A percentile compares a stretch with the other conserved stretches of the same genome.
Conservation (phyloP, 169 alveolate species). For the Plasmodium cynomolgi region DNA sequence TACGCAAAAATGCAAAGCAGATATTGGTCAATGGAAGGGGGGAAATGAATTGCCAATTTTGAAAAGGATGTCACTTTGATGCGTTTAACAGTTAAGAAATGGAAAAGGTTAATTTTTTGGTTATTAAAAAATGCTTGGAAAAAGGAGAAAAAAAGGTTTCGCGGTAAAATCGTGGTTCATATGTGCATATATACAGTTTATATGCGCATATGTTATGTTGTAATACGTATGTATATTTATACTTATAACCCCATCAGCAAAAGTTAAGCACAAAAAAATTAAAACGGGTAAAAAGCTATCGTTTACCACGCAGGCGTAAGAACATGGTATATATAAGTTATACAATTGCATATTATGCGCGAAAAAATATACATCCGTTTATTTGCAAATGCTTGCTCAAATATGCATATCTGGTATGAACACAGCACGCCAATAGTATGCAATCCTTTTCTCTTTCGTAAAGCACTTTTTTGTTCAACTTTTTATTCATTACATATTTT, state of each 20-base stretch:
- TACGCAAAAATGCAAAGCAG: background rate
- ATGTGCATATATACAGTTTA: background rate
- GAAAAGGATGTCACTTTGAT: background rate
- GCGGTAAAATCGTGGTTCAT: background rate
- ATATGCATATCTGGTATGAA: background rate
- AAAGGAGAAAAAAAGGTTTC: background rate
- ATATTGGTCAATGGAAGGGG: background rate
- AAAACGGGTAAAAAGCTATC: background rate
- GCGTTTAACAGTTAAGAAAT: background rate
- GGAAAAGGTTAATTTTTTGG: background rate
- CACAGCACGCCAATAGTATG: background rate
- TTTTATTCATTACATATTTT: background rate
- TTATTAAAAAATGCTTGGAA: background rate
- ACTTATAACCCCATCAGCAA: background rate
- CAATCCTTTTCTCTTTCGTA: background rate
- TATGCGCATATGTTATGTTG: background rate
- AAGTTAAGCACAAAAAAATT: background rate
- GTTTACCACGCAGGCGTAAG: background rate
- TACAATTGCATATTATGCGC: background rate
- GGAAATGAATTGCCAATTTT: background rate
- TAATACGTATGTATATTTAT: background rate
- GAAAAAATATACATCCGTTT: background rate
- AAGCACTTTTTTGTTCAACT: background rate
- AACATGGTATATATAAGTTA: background rate
- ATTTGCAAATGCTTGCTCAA: background rate